Conservation (phyloP, 768 basidiomycete species). For the Crassisporium funariophilum region DNA sequence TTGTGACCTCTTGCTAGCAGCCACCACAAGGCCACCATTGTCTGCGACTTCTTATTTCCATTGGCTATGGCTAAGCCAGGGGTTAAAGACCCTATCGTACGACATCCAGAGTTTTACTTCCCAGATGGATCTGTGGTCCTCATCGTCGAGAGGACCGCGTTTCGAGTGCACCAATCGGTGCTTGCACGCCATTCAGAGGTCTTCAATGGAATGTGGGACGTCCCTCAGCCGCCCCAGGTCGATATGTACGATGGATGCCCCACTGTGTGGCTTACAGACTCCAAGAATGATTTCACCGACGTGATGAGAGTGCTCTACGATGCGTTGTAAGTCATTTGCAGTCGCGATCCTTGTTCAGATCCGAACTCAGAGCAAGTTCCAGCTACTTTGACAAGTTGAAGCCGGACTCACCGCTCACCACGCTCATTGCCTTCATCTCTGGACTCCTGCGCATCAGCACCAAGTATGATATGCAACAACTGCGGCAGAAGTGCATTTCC, state of each 20-base stretch:
- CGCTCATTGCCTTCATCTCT: conserved; percentile 41
- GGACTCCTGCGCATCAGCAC: conserved; percentile 46
- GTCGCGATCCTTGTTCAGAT: background rate
- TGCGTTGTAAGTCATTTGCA: conserved; percentile 33
- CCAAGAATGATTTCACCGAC: conserved; percentile 37
- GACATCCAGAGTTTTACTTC: conserved; percentile 39
- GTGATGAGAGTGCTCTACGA: conserved; percentile 40
- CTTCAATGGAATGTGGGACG: conserved; percentile 39
- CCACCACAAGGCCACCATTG: no score
- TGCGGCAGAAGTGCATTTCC: conserved; percentile 40
- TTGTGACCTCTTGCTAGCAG: no score
- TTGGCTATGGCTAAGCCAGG: background rate
- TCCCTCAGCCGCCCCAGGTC: conserved; percentile 36
- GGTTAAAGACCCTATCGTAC: conserved; percentile 7
- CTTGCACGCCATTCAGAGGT: conserved; percentile 42
- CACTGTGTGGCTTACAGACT: conserved; percentile 32
- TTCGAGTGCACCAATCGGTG: conserved; percentile 41
- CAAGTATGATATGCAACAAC: conserved; percentile 41
- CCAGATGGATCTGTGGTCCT: conserved; percentile 42
- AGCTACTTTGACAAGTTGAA: conserved; percentile 43
- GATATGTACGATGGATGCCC: conserved; percentile 41
- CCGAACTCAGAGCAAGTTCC: conserved; percentile 4
- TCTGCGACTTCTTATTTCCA: no score
- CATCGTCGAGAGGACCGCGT: conserved; percentile 32
- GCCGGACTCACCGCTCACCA: conserved; percentile 32